Evolutionary conservation across 306 rosid genomes (phyloP).

Genomic region (Potentilla sterilis): DNA sequence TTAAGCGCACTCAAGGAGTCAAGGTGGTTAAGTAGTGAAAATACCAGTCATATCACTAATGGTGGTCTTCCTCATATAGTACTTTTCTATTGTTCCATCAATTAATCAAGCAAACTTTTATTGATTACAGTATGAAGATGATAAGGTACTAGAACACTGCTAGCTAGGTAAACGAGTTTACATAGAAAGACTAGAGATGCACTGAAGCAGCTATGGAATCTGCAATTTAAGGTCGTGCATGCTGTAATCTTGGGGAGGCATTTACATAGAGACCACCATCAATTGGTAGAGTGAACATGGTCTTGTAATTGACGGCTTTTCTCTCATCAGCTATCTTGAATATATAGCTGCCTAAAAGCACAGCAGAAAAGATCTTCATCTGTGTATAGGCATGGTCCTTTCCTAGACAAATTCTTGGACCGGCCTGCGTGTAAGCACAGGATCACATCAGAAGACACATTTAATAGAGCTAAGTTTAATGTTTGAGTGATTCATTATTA

Average conservation of each 20-base stretch:
- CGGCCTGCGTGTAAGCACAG: slow-evolving; percentile 1
- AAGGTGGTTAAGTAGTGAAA: neutral
- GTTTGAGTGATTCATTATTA: too few species aligned
- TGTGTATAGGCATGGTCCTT: slow-evolving; percentile 13
- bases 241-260: neutral
- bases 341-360: neutral
- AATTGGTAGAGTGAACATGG: slow-evolving; percentile 21
- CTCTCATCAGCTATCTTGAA: slow-evolving; percentile 16
- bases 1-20: neutral
- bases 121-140: too few species aligned
- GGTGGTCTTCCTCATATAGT: too few species aligned
- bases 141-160: neutral
- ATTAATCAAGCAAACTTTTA: neutral
- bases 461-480: neutral
- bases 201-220: neutral
- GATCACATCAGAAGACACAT: neutral
- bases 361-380: slow-evolving; percentile 11
- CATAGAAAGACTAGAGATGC: neutral
- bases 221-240: neutral
- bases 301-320: neutral
- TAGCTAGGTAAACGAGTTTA: neutral
- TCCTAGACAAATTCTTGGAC: slow-evolving; percentile 26
- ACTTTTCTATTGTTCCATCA: neutral
- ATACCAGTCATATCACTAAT: neutral
- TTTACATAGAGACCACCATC: slow-evolving; percentile 13